Evolutionary conservation across 345 rosid species (phyloP), one percentile per base, ranked within the genome.

Genomic region (Acer campestre): DNA sequence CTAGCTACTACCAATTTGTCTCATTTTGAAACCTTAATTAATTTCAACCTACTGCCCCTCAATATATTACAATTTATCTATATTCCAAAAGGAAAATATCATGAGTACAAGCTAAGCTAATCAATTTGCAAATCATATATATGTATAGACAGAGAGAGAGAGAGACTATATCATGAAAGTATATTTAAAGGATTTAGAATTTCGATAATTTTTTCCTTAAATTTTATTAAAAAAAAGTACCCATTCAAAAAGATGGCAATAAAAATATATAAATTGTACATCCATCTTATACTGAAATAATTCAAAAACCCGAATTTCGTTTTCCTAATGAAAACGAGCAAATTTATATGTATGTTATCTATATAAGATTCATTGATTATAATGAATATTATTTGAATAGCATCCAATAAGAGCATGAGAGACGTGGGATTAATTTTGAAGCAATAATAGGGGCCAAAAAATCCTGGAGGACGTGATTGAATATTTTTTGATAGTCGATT

Each of bases 1-100:
- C 25, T 69, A 44, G 10, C 25, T 69, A 44, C 31, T 27, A 20
- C 80, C 82, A 82, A 82, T 12, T 83, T 83, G 68, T 86, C 88
- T 83, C 82, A 82, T 79, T 82, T 84, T 35, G 38, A 4, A 35
- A 35, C 38, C 38, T 35, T 35, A 35, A 35, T 35, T 35, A 35
- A 35, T 35, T 4, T 80, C 81, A 76, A 78, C 27, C 82, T 16
- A 3, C 14, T 46, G 23, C n/a, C 44, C 8, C 6, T 61, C 61
- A 51, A 70, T 49, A 44, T 22, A 73, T 53, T 69, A 22, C 16
- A 42, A 68, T 68, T 7, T 18, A 42, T 17, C 63, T 56, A 35
- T 5, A 35, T 35, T 35, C 38, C 38, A 35, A 35, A 35, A 58
- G 25, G 7, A 20, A n/a, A 58, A n/a, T 7, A n/a, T n/a, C 38